These are phyloP conservation scores for Apiospora phragmitis DNA, from an alignment of 2,329 filamentous ascomycete species.

Conservation along the genomic window DNA sequence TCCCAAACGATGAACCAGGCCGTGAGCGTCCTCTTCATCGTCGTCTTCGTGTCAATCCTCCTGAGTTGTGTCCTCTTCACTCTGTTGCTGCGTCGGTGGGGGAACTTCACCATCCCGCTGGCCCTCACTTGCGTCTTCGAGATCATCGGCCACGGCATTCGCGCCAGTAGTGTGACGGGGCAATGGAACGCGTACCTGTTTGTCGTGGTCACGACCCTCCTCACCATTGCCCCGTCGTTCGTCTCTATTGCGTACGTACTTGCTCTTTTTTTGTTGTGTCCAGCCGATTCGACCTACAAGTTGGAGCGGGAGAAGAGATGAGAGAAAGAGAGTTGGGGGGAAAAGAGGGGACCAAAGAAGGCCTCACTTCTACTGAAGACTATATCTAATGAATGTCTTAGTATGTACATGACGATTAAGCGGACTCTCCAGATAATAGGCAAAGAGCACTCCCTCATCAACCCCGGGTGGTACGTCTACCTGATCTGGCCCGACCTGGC, in stretches of 20 bases:
- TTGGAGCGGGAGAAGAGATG: too few species aligned
- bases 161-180: slow-evolving; percentile 23
- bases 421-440: slow-evolving; percentile 29
- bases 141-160: slow-evolving; percentile 24
- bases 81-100: slow-evolving; percentile 17
- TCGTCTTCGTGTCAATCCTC: slow-evolving; percentile 22
- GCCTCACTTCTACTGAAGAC: too few species aligned
- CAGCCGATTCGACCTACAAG: neutral
- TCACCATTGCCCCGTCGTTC: slow-evolving; percentile 30
- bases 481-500: slow-evolving; percentile 28
- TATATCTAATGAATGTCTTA: slow-evolving; percentile 10
- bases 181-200: slow-evolving; percentile 27
- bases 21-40: slow-evolving; percentile 21
- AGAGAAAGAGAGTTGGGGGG: too few species aligned
- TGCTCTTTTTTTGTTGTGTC: neutral
- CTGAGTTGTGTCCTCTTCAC: slow-evolving; percentile 21
- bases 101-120: slow-evolving; percentile 24
- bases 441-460: slow-evolving; percentile 29
- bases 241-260: slow-evolving; percentile 27
- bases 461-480: slow-evolving; percentile 22
- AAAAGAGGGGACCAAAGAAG: too few species aligned
- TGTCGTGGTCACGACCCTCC: slow-evolving; percentile 23
- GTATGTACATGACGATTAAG: slow-evolving; percentile 29
- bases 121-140: slow-evolving; percentile 26
- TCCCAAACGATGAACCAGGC: neutral